Conservation (phyloP, 495 filamentous ascomycete species). For the Tuber indicum region DNA sequence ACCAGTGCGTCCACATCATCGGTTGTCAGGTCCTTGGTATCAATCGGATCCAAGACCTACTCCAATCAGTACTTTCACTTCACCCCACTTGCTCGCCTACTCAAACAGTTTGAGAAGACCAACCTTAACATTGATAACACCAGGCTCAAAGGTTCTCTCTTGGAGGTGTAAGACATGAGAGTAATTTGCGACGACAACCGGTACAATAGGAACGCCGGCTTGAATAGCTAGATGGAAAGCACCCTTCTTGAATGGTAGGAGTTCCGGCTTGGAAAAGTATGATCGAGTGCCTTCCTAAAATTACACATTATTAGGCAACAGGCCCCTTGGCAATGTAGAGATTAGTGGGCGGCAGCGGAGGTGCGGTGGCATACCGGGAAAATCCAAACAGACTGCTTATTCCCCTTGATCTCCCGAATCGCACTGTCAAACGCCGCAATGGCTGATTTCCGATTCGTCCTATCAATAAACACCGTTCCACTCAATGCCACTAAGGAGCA, state of each 20-base stretch:
- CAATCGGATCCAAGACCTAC: slow-evolving; percentile 70
- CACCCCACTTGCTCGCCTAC: background rate
- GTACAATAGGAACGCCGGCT: slow-evolving; percentile 87
- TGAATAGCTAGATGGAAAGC: slow-evolving; percentile 94
- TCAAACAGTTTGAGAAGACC: slow-evolving; percentile 27
- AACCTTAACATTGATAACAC: slow-evolving; percentile 77
- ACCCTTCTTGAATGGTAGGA: slow-evolving; percentile 95
- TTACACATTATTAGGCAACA: slow-evolving; percentile 5
- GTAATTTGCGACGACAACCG: slow-evolving; percentile 82
- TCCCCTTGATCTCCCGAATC: slow-evolving; percentile 64
- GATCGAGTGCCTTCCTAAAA: slow-evolving; percentile 74
- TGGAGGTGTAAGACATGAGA: slow-evolving; percentile 69
- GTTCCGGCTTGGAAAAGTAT: slow-evolving; percentile 69
- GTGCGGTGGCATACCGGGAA: slow-evolving; percentile 50
- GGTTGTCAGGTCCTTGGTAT: slow-evolving; percentile 66
- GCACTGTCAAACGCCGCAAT: slow-evolving; percentile 78
- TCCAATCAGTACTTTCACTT: slow-evolving; percentile 44
- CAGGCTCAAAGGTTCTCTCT: slow-evolving; percentile 61
- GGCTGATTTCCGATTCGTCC: slow-evolving; percentile 71
- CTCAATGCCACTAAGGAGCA: slow-evolving; percentile 58
- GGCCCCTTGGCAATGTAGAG: background rate
- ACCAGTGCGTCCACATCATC: slow-evolving; percentile 77
- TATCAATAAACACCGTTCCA: slow-evolving; percentile 91
- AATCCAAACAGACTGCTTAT: slow-evolving; percentile 84
- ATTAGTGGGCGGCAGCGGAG: background rate